phyloP scores from a whole-genome alignment of 371 early-diverging fungal genomes.

The Mucor saturninus region DNA sequence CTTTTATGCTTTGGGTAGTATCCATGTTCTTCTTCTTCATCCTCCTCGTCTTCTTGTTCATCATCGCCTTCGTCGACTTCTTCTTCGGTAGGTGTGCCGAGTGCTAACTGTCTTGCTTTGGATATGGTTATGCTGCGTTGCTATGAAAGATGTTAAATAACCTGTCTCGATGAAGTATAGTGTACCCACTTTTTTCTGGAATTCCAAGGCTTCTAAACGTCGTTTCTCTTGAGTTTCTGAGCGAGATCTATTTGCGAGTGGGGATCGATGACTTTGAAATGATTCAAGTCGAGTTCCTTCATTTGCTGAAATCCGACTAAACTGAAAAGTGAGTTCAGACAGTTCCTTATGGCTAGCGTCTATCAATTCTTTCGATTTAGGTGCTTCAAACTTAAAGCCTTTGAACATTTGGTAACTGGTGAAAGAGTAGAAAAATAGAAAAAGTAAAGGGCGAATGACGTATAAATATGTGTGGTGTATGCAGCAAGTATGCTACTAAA shows the following conservation, averaged over 20 bases:
- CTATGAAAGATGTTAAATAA: constrained; percentile 6
- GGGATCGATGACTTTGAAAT: constrained; percentile 17
- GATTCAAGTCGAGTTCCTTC: constrained; percentile 6
- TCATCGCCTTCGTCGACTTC: constrained; percentile 16
- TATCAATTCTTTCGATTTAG: constrained; percentile 1
- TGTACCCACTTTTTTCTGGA: constrained; percentile 30
- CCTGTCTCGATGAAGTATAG: neutral
- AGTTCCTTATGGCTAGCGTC: neutral
- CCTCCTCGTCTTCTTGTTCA: constrained; percentile 15
- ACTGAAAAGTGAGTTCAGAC: constrained; percentile 10
- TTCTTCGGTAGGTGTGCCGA: constrained; percentile 6
- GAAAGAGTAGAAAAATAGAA: constrained; percentile 3
- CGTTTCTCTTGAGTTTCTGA: constrained; percentile 33
- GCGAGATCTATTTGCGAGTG: constrained; percentile 16
- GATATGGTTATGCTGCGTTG: constrained; percentile 25
- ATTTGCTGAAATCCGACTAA: constrained; percentile 10
- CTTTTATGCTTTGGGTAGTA: constrained; percentile 6
- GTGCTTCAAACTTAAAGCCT: constrained; percentile 24
- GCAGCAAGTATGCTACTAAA: neutral
- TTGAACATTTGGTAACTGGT: constrained; percentile 8
- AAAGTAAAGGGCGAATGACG: neutral
- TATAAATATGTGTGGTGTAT: constrained; percentile 3
- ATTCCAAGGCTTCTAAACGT: constrained; percentile 32
- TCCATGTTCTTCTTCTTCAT: neutral
- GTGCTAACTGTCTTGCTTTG: constrained; percentile 28